Evolutionary conservation across 2,329 filamentous ascomycete genomes (phyloP).

Genomic region (Penicillium sclerotiorum): DNA sequence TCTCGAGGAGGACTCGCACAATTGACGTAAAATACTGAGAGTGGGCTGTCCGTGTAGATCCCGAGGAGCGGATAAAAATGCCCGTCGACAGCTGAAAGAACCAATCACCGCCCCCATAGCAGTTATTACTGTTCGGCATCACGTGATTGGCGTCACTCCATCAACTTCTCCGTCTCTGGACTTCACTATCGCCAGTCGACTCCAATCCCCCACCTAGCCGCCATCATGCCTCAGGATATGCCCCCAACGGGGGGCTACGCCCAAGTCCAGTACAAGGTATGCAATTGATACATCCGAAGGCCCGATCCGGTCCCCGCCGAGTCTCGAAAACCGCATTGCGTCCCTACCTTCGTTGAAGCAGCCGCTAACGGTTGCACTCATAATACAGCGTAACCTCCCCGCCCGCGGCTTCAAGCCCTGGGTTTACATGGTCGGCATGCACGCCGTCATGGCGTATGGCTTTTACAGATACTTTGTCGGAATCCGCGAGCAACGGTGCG

Average conservation of each 20-base stretch:
- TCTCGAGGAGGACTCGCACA: background rate
- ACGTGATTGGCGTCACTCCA: slow-evolving; percentile 32
- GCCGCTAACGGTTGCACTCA: slow-evolving; percentile 1
- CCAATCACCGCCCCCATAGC: slow-evolving; percentile 34
- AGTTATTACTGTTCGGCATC: slow-evolving; percentile 33
- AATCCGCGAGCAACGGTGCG: slow-evolving; percentile 88
- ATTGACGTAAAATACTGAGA: background rate
- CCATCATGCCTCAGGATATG: slow-evolving; percentile 93
- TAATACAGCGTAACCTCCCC: slow-evolving; percentile 79
- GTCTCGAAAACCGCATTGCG: slow-evolving; percentile 2
- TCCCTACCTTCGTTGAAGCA: background rate
- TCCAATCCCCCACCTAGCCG: slow-evolving; percentile 25
- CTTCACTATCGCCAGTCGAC: slow-evolving; percentile 14
- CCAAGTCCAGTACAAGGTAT: slow-evolving; percentile 94
- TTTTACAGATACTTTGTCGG: slow-evolving; percentile 85
- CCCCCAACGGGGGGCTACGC: slow-evolving; percentile 92
- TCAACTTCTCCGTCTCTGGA: slow-evolving; percentile 33
- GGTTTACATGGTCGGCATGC: slow-evolving; percentile 75
- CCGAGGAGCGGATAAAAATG: slow-evolving; percentile 16
- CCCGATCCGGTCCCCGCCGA: slow-evolving; percentile 3
- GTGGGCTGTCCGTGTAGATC: slow-evolving; percentile 22
- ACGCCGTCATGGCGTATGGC: slow-evolving; percentile 80
- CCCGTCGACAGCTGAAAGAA: slow-evolving; percentile 9
- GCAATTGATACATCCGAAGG: slow-evolving; percentile 29
- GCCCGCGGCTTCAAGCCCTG: slow-evolving; percentile 85